Base-by-base conservation (phyloP, 768 basidiomycete species). In the Dentipellis sp. region DNA sequence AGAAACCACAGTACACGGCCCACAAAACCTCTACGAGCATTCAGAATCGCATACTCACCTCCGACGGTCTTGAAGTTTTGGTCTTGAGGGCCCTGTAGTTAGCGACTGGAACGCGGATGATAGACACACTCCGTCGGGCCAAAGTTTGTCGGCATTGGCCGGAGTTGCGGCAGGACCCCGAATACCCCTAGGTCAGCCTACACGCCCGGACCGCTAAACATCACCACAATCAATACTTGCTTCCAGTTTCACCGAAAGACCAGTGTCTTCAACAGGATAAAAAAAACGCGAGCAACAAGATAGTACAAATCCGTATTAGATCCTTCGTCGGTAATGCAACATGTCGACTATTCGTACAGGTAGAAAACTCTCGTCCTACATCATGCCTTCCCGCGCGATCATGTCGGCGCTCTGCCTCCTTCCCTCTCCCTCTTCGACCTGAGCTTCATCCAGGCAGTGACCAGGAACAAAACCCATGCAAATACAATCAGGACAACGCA, bases 401-500 rank as follows among this genome's bases (percentile, higher is more conserved):
- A 55, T 52, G 29, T 6, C 29, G 29, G 17, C 22, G 12, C 51
- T 10, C 36, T 16, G 16, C 17, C 29, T 23, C 47, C 54, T 34
- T 46, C 67, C 52, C 71, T 68, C 38, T 73, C 68, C 53, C 71
- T 68, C 60, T 68, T 74, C 48, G 72, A 74, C 36, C 81, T 75
- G 56, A 86, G 67, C 60, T 77, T 78, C 53, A 75, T 64, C 75
- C 75, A 83, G 0, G 83, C 85, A 16, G 81, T 84, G 10, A 63
- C 72, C 63, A 88, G 69, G 67, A 88, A 88, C 58, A 87, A 66
- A 37, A 77, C 63, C 87, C 86, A 89, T 5, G 83, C 79, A 49
- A 64, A 67, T 14, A 77, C 61, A 10, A 86, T 75, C 36, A 83
- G 63, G 1, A 60, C 50, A 16, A 59, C 71, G 46, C 74, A 76